These are phyloP conservation scores for Acorus gramineus DNA, from an alignment of 106 monocot genomes.

Conservation along the genomic window DNA sequence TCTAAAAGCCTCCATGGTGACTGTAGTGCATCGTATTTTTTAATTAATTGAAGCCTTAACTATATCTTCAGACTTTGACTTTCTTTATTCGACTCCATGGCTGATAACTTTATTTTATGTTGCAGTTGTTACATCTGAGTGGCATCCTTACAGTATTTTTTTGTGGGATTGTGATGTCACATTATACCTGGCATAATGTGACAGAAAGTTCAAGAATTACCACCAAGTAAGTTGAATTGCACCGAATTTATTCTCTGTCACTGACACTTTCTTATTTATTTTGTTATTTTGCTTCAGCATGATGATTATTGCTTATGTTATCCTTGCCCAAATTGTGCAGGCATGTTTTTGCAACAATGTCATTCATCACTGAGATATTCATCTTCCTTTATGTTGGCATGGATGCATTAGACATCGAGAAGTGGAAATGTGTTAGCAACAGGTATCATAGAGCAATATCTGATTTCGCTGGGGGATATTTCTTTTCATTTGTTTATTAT, in stretches of 20 bases:
- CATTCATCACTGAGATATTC: conserved; percentile 92
- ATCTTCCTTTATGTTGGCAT: conserved; percentile 98
- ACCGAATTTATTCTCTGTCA: too few relatives aligned
- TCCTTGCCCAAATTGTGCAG: conserved; percentile 25
- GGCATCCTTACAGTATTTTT: conserved; percentile 98
- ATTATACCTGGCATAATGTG: conserved; percentile 99
- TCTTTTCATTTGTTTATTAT: too few relatives aligned
- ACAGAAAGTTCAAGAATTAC: conserved; percentile 97
- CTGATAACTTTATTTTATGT: neutral
- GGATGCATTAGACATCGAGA: conserved; percentile 98
- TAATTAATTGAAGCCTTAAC: too few relatives aligned
- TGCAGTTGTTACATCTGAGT: conserved; percentile 82
- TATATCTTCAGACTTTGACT: neutral
- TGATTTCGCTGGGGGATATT: too few relatives aligned
- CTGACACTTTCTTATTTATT: neutral
- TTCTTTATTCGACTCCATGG: neutral
- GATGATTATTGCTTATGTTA: neutral
- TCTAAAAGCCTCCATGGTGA: too few relatives aligned
- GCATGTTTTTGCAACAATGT: conserved; percentile 95
- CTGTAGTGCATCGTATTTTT: too few relatives aligned
- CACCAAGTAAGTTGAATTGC: conserved; percentile 58
- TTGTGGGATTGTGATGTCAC: conserved; percentile 98
- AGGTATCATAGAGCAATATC: conserved; percentile 29
- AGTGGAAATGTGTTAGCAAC: conserved; percentile 77
- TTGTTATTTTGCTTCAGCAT: neutral